Conservation (phyloP, 495 filamentous ascomycete genomes). For the Lasiosphaeriaceae sp. region DNA sequence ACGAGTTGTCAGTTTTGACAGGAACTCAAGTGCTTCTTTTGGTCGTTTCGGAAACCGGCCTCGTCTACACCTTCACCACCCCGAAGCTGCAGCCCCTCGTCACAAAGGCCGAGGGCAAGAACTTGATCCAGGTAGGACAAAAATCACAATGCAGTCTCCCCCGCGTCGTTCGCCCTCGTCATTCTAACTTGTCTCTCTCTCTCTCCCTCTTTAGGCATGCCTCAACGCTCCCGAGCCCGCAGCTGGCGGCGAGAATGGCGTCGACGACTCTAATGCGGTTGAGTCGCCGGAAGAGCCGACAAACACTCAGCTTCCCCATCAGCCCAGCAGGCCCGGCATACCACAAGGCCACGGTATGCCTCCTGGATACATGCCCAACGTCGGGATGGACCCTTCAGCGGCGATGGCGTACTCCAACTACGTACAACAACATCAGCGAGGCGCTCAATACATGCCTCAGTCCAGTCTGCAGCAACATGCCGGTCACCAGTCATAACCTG, state of each 20-base stretch:
- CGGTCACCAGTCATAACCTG: slow-evolving; percentile 47
- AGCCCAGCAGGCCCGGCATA: slow-evolving; percentile 48
- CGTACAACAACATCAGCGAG: slow-evolving; percentile 46
- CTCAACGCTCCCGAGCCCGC: slow-evolving; percentile 95
- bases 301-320: slow-evolving; percentile 55
- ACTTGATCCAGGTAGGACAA: slow-evolving; percentile 86
- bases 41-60: slow-evolving; percentile 95
- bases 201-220: slow-evolving; percentile 58
- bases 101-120: slow-evolving; percentile 99
- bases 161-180: too few relatives aligned
- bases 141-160: too few relatives aligned
- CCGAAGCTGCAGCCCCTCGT: slow-evolving; percentile 98
- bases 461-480: slow-evolving; percentile 52
- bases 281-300: slow-evolving; percentile 62
- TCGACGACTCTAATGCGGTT: slow-evolving; percentile 64
- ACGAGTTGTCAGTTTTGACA: slow-evolving; percentile 95
- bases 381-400: slow-evolving; percentile 53
- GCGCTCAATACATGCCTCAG: slow-evolving; percentile 51
- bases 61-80: slow-evolving; percentile 99
- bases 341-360: slow-evolving; percentile 51
- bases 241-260: slow-evolving; percentile 81
- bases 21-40: slow-evolving; percentile 96
- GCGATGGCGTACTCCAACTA: slow-evolving; percentile 61
- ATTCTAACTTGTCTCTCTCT: neutral
- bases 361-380: slow-evolving; percentile 47